Evolutionary conservation across 768 basidiomycete genomes (phyloP), one percentile per base, ranked within the genome.

Genomic region (Phylloporus arenicola): DNA sequence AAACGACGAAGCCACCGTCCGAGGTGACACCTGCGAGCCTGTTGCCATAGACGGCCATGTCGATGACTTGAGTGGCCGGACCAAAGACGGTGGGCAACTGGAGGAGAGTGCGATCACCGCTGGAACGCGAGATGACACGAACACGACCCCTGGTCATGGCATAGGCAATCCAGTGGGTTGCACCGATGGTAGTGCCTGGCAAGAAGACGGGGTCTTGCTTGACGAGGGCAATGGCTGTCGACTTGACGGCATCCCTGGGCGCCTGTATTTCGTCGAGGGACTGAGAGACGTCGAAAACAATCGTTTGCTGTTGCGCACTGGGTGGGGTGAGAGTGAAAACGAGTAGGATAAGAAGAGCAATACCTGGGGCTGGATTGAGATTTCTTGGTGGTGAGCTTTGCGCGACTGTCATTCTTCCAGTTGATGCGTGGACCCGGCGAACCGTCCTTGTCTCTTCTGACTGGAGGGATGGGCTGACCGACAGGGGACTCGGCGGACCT

Each of bases 81-180:
- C 79, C 78, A 70, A 91, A 90, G 25, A 81, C 64, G 9, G 68
- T 64, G 14, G 81, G 84, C 40, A 92, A 73, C 60, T 90, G 86
- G n/a, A 92, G 76, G 2, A 92, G 71, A 7, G 90, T 91, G 46
- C 90, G 83, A 66, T 91, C 88, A 33, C 90, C 90, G 57, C 88
- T 91, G 20, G 88, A 88, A 46, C 90, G 80, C 19, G 89, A 92
- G 52, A 92, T 92, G 45, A 92, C 86, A 39, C 90, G 86, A 45
- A 92, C 86, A 52, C 90, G 88, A 81, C 86, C 88, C 72, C 85
- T 82, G 5, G 86, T 91, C 90, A 92, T 92, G 22, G 89, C 90
- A 60, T 92, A 92, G 14, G 90, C 90, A 51, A 92, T 90, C 88
- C 90, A 92, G 62, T 89, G 86, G 5, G 90, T 91, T 13, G 90